Conservation (phyloP, 805 yeast genomes). For the Saccharomycopsis synnaedendra region DNA sequence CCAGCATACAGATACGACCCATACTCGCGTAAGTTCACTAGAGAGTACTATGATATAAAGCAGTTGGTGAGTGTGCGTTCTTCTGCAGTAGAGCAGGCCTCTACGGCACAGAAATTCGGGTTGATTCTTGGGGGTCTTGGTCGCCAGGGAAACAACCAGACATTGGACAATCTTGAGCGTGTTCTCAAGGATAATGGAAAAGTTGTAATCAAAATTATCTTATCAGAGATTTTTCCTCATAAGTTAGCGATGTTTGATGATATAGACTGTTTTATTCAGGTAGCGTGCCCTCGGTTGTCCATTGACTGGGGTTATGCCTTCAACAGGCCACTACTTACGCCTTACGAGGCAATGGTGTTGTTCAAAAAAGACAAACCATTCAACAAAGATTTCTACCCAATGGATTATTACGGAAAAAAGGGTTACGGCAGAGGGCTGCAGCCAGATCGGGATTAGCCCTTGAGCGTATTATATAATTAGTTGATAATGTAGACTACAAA, state of each 20-base stretch:
- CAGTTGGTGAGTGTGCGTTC: constrained; percentile 67
- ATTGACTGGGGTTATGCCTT: constrained; percentile 99
- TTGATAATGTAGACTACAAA: neutral
- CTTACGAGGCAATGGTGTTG: constrained; percentile 92
- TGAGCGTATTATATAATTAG: neutral
- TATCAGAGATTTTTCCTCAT: constrained; percentile 89
- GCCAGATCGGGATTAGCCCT: neutral
- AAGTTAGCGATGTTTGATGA: constrained; percentile 88
- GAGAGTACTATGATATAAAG: constrained; percentile 78
- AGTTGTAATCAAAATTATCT: constrained; percentile 65
- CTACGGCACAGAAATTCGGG: constrained; percentile 56
- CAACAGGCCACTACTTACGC: constrained; percentile 81
- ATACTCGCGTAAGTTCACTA: constrained; percentile 80
- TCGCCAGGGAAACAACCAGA: constrained; percentile 81
- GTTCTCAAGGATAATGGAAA: constrained; percentile 44
- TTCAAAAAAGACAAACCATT: constrained; percentile 61
- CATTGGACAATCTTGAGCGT: constrained; percentile 55
- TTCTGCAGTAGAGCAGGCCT: constrained; percentile 61
- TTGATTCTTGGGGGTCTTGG: constrained; percentile 88
- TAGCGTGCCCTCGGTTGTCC: constrained; percentile 92
- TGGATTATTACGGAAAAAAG: constrained; percentile 86
- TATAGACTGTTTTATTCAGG: constrained; percentile 91
- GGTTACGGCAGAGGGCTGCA: constrained; percentile 79
- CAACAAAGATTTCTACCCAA: constrained; percentile 63
- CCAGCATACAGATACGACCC: constrained; percentile 96